These are phyloP conservation scores for Acacia acuminata DNA, from an alignment of 306 rosid species.

Conservation along the genomic window DNA sequence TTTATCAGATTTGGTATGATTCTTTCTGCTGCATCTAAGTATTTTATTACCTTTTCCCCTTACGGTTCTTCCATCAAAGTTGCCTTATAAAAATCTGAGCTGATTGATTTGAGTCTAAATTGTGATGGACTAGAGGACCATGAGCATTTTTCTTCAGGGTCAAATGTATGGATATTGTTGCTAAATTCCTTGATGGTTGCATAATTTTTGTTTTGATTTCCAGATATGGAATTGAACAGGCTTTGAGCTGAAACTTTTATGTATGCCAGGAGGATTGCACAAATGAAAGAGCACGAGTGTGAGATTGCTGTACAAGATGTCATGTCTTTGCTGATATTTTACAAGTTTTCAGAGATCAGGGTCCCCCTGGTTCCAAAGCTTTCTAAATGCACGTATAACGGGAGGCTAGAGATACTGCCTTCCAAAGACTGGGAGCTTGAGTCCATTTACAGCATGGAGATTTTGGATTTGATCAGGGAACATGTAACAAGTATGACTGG, in stretches of 20 bases:
- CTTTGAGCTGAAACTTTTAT: slow-evolving; percentile 42
- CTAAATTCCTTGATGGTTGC: slow-evolving; percentile 19
- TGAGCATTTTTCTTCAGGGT: slow-evolving; percentile 31
- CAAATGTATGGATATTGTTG: slow-evolving; percentile 30
- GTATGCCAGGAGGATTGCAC: slow-evolving; percentile 88
- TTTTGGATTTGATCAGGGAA: slow-evolving; percentile 80
- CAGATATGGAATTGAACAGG: slow-evolving; percentile 18
- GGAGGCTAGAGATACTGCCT: slow-evolving; percentile 89
- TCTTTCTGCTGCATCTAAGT: not conserved
- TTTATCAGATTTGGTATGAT: not conserved
- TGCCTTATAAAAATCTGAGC: not conserved
- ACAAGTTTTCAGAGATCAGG: slow-evolving; percentile 85
- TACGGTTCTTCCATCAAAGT: not conserved
- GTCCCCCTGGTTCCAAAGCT: slow-evolving; percentile 85
- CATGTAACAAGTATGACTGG: slow-evolving; percentile 77
- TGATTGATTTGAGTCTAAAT: slow-evolving; percentile 21
- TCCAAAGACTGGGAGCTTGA: slow-evolving; percentile 94
- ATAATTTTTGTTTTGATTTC: not conserved
- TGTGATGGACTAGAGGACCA: slow-evolving; percentile 4
- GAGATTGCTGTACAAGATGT: slow-evolving; percentile 82
- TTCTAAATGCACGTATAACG: slow-evolving; percentile 79
- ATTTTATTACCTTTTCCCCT: not conserved
- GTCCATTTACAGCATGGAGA: slow-evolving; percentile 71
- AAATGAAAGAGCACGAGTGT: slow-evolving; percentile 80
- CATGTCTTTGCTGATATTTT: slow-evolving; percentile 72